phyloP scores from a whole-genome alignment of 176 grass and related monocot genomes.

The Aegilops speltoides region DNA sequence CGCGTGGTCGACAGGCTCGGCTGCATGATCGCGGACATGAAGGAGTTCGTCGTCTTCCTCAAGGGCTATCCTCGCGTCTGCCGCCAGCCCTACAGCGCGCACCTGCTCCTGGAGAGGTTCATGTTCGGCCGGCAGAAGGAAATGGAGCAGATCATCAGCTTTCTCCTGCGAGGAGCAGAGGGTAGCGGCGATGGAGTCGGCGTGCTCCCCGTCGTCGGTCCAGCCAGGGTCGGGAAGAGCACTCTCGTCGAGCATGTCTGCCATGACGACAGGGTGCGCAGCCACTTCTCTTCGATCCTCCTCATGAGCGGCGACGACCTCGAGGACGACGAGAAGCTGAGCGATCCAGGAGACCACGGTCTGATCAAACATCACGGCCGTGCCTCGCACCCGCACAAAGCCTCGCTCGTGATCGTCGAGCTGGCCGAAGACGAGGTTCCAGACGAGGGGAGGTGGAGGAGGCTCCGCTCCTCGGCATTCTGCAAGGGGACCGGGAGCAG shows the following conservation, averaged over 20 bases:
- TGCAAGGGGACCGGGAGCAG: constrained; percentile 15
- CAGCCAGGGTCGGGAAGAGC: constrained; percentile 36
- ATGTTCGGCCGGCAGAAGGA: constrained; percentile 42
- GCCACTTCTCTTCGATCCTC: background rate
- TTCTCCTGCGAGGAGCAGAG: background rate
- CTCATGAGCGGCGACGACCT: background rate
- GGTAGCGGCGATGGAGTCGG: background rate
- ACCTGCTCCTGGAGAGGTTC: constrained; percentile 7
- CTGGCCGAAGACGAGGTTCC: background rate
- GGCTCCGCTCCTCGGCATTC: background rate
- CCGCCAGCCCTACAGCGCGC: constrained; percentile 1
- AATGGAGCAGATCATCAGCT: background rate
- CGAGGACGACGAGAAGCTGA: background rate
- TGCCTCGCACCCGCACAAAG: background rate
- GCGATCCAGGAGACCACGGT: background rate
- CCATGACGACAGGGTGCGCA: constrained; percentile 34
- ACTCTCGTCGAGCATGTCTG: constrained; percentile 41
- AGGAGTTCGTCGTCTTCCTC: constrained; percentile 22
- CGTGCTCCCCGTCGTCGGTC: constrained; percentile 25
- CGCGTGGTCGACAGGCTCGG: constrained; percentile 14
- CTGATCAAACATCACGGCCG: background rate
- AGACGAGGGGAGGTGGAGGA: constrained; percentile 12
- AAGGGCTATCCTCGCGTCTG: constrained; percentile 2
- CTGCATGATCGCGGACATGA: constrained; percentile 16
- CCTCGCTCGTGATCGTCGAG: constrained; percentile 23